These are phyloP conservation scores for Simplicillium aogashimaense DNA, from an alignment of 2,329 filamentous ascomycete genomes.

Conservation along the genomic window DNA sequence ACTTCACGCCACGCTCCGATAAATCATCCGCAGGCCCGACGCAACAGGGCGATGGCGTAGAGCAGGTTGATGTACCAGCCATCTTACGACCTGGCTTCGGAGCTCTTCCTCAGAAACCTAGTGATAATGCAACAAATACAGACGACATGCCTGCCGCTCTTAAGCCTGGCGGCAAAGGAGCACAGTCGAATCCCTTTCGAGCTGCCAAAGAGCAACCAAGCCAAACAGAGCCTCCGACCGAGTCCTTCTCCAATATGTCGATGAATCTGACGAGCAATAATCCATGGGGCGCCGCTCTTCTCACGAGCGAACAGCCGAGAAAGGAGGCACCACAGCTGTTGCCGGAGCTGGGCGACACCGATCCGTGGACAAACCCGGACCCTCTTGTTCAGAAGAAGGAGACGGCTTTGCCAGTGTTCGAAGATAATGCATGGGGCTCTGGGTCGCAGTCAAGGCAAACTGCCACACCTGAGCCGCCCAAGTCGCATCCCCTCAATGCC, in stretches of 20 bases:
- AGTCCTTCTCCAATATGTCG: conserved; percentile 30
- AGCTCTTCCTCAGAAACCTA: not conserved
- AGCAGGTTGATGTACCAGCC: conserved; percentile 1
- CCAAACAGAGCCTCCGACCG: conserved; percentile 17
- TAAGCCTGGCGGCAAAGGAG: conserved; percentile 20
- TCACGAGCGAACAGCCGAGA: conserved; percentile 5
- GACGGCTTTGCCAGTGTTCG: too few species aligned
- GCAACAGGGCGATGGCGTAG: not conserved
- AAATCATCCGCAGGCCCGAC: not conserved
- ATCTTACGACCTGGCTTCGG: conserved; percentile 2
- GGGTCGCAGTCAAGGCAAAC: too few species aligned
- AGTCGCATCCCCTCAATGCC: conserved; percentile 7
- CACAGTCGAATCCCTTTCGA: conserved; percentile 43
- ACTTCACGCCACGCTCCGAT: too few species aligned
- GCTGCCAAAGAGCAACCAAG: conserved; percentile 17
- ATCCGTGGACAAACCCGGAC: conserved; percentile 14
- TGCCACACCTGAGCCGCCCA: conserved; percentile 14
- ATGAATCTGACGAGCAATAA: conserved; percentile 29
- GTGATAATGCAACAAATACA: conserved; percentile 13
- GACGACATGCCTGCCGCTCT: conserved; percentile 20
- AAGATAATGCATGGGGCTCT: too few species aligned
- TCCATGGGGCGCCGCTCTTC: conserved; percentile 20
- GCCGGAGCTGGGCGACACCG: conserved; percentile 16
- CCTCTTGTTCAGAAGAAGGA: conserved; percentile 10
- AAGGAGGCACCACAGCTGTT: conserved; percentile 8